Evolutionary conservation across 495 filamentous ascomycete species (phyloP), one percentile per base, ranked within the genome.

Genomic region (Echria macrotheca): DNA sequence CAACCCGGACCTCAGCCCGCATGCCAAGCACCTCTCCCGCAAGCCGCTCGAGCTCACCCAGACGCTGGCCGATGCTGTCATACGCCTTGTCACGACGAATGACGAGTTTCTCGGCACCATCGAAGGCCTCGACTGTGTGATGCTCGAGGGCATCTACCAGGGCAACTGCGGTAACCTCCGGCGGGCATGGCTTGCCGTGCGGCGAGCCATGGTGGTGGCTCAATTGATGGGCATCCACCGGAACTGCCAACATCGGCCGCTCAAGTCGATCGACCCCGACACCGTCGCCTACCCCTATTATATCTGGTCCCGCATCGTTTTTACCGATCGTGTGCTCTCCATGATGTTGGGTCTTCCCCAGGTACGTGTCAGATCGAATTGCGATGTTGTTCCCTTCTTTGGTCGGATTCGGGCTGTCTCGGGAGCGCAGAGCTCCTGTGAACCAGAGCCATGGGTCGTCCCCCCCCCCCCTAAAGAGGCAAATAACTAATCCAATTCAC

Each of bases 81-180:
- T 51, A 22, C 61, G 49, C n/a, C 53, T 72, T 4, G 70, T 79
- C 5, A 74, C 66, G 1, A 64, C 61, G 22, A 69, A 75, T 45
- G 74, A 78, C 31, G 67, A 71, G 15, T 63, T 78, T 8, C 47
- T 67, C 29, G 57, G 63, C 46, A 70, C 58, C 1, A 37, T 78
- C 31, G 74, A 80, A 43, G 72, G 69, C 10, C 36, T 79, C 3
- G 71, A 76, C 41, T 77, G 70, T 49, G 58, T 79, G 41, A 69
- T 78, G 44, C 52, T 76, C 7, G 75, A 78, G 50, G 56, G 56
- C 18, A 41, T 69, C 38, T 77, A 71, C 55, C 69, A 77, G 2
- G 61, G 57, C 22, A 69, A 75, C 46, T 45, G 40, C 9, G 77
- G 74, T 1, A 76, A 75, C 48, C 61, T 79, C 0, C 71, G 69